Base-by-base conservation (phyloP, 116 monocot genomes). In the Papilionanthe hybrid region DNA sequence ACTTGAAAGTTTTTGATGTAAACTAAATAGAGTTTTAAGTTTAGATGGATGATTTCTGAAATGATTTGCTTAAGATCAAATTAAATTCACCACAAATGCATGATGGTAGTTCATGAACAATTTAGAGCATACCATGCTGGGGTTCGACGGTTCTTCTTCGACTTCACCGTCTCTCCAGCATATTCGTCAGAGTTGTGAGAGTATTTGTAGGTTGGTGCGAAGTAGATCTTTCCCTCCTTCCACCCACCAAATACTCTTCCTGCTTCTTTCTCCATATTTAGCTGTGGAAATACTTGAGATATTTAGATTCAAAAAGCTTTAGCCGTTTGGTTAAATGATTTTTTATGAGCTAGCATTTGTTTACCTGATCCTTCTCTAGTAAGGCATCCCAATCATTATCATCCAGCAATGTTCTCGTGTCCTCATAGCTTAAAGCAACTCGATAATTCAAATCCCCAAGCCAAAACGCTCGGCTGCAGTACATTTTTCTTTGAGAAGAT, bases 121-220 rank as follows among this genome's bases (percentile, higher is more conserved):
- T 30, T 71, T 28, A 71, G 69, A 30, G 15, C 13, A 17, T 71
- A 97, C 94, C 99, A 99, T 60, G 99, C 91, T 9, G 99, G 99
- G 19, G 99, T 99, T 85, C 99, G 79, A 1, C 99, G 83, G 50
- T 95, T 99, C 78, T 90, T 93, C 87, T 93, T 95, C 0, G 95
- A 99, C 69, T 90, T 93, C 0, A 75, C 83, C 6, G 85, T 93
- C 63, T 99, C 99, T 71, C 99, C 93, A 13, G 95, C 95, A 27
- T 94, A 99, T 32, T 80, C 67, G 75, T 99, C 95, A 7, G 99
- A 95, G 85, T 95, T 99, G 12, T 89, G 82, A 12, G 91, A 80
- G 78, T 99, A 99, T 30, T 99, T 99, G 88, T 93, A 99, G 8
- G 99, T 99, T 1, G 99, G 99, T 67, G 99, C 99, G 66, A 99